phyloP scores from a whole-genome alignment of 1,139 yeast genomes.

The Yamadazyma jaroonii region DNA sequence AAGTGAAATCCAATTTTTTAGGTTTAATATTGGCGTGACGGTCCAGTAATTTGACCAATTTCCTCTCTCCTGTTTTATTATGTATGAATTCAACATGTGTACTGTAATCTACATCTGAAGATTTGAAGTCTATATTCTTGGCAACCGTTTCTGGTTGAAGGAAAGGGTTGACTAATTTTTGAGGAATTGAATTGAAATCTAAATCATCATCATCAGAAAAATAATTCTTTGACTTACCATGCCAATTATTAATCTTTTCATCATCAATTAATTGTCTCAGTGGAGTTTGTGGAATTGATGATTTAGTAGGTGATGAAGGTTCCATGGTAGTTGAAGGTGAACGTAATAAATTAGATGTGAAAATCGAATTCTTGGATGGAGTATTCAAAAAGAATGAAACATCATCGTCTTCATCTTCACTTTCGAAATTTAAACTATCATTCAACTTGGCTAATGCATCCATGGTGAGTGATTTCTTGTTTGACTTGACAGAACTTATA shows the following conservation, averaged over 20 bases:
- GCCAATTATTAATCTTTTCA: slow-evolving; percentile 35
- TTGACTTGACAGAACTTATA: slow-evolving; percentile 1
- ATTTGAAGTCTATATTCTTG: neutral
- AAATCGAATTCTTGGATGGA: slow-evolving; percentile 6
- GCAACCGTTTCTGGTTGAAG: slow-evolving; percentile 5
- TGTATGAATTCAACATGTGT: slow-evolving; percentile 41
- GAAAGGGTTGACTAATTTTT: slow-evolving; percentile 20
- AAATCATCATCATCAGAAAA: slow-evolving; percentile 28
- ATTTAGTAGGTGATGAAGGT: slow-evolving; percentile 4
- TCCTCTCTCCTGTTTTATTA: slow-evolving; percentile 37
- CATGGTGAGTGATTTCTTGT: slow-evolving; percentile 14
- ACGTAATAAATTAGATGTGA: slow-evolving; percentile 8
- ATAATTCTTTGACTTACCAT: slow-evolving; percentile 28
- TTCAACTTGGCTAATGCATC: slow-evolving; percentile 20
- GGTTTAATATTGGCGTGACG: slow-evolving; percentile 40
- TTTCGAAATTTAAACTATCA: slow-evolving; percentile 16
- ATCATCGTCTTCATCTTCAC: slow-evolving; percentile 21
- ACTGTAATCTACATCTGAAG: slow-evolving; percentile 23
- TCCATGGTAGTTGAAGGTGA: slow-evolving; percentile 11
- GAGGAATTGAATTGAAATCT: slow-evolving; percentile 5
- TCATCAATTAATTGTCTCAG: slow-evolving; percentile 34
- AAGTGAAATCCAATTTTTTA: slow-evolving; percentile 35
- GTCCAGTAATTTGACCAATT: slow-evolving; percentile 30
- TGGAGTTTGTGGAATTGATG: slow-evolving; percentile 27
- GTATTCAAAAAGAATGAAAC: slow-evolving; percentile 14